Evolutionary conservation across 73 alveolate genomes (phyloP).

Genomic region (Blepharisma stoltei): DNA sequence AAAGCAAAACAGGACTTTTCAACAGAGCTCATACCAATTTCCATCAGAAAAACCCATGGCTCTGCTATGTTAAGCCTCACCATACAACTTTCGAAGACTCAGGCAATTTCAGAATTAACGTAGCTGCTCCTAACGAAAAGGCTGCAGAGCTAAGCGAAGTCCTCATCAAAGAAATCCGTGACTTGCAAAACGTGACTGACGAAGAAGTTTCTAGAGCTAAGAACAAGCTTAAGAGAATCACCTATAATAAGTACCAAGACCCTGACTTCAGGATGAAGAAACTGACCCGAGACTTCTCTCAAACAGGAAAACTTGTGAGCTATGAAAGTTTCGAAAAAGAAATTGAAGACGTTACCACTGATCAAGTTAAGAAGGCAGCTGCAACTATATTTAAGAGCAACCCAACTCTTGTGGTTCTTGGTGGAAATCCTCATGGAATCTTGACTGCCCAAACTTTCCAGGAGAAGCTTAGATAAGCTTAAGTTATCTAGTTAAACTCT

Average conservation of each 20-base stretch:
- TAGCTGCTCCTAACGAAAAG: constrained; percentile 39
- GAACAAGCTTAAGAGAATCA: constrained; percentile 30
- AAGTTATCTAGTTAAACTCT: too few species aligned
- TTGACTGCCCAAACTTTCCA: constrained; percentile 35
- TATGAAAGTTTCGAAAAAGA: constrained; percentile 30
- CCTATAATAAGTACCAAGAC: neutral
- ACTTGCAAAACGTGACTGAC: constrained; percentile 35
- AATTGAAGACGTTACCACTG: constrained; percentile 47
- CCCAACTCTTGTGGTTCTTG: constrained; percentile 43
- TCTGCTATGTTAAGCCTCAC: constrained; percentile 24
- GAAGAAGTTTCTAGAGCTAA: constrained; percentile 51
- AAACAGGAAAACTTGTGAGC: constrained; percentile 29
- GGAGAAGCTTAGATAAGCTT: neutral
- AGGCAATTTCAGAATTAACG: constrained; percentile 43
- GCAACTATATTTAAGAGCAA: constrained; percentile 28
- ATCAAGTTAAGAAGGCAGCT: constrained; percentile 36
- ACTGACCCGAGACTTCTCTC: constrained; percentile 28
- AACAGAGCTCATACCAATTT: constrained; percentile 29
- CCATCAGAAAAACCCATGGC: constrained; percentile 34
- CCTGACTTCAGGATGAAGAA: constrained; percentile 37
- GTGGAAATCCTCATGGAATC: constrained; percentile 45
- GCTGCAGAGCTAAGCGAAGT: constrained; percentile 39
- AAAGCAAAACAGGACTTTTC: constrained; percentile 25
- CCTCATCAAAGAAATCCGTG: constrained; percentile 33
- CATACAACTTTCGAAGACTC: constrained; percentile 44